These are phyloP conservation scores for Boletus coccyginus DNA, from an alignment of 768 basidiomycete species.

Conservation along the genomic window DNA sequence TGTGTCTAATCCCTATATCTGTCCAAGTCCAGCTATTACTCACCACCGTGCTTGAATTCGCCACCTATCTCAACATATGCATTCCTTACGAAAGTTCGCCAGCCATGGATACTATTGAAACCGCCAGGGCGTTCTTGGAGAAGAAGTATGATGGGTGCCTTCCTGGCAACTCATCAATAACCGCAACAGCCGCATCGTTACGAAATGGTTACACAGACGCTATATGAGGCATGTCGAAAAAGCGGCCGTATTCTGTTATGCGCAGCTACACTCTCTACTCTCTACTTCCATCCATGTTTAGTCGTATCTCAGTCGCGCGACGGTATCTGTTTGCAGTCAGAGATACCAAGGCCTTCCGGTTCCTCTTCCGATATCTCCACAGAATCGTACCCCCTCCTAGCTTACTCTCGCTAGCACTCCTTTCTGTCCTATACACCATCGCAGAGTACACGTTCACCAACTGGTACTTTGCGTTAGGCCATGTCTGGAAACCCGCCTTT, in stretches of 20 bases:
- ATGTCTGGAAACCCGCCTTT: conserved; percentile 19
- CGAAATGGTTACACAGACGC: too few relatives aligned
- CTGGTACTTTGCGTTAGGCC: conserved; percentile 1
- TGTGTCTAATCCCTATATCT: too few relatives aligned
- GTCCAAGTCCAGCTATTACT: too few relatives aligned
- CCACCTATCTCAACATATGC: too few relatives aligned
- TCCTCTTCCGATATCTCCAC: neutral
- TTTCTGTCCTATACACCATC: conserved; percentile 5
- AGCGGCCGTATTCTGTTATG: neutral
- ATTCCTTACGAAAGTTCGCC: too few relatives aligned
- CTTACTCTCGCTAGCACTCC: neutral
- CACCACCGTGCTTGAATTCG: too few relatives aligned
- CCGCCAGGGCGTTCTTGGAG: too few relatives aligned
- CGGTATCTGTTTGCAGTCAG: neutral
- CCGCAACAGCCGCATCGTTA: too few relatives aligned
- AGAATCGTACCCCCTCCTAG: neutral
- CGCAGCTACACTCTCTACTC: neutral
- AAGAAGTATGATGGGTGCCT: too few relatives aligned
- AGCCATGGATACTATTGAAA: too few relatives aligned
- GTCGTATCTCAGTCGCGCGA: neutral
- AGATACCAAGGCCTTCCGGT: neutral
- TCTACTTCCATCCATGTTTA: conserved; percentile 5
- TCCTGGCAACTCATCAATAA: too few relatives aligned
- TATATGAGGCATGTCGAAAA: neutral
- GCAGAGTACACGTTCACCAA: conserved; percentile 8